Percentiles rank a stretch among this genome's conserved stretches.
Conservation (phyloP, 371 early-diverging fungal species). For the Mycotypha africana region DNA sequence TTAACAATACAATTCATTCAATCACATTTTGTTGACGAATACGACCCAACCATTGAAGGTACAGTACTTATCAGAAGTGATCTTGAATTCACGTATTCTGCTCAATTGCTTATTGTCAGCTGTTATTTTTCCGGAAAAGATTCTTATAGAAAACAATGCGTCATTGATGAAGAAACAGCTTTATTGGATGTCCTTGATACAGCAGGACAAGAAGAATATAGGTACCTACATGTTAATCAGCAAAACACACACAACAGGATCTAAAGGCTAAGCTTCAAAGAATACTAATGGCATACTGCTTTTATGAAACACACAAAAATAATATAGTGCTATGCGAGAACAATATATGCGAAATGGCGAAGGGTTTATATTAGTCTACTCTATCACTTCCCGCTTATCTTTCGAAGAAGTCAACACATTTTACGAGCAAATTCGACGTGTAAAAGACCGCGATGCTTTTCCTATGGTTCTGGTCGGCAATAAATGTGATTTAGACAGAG, state of each 20-base stretch:
- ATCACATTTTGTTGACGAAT: slow-evolving; percentile 87
- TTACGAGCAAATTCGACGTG: slow-evolving; percentile 73
- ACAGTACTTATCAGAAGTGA: no score
- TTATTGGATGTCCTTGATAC: slow-evolving; percentile 91
- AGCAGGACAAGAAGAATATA: slow-evolving; percentile 92
- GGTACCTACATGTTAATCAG: slow-evolving; percentile 22
- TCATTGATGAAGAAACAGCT: slow-evolving; percentile 79
- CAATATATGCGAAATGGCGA: slow-evolving; percentile 87
- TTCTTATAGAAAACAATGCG: slow-evolving; percentile 87
- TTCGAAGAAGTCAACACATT: slow-evolving; percentile 80
- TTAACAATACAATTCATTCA: slow-evolving; percentile 90
- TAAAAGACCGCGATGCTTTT: slow-evolving; percentile 77
- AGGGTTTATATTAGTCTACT: slow-evolving; percentile 80
- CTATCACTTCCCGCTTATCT: slow-evolving; percentile 69
- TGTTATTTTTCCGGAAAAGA: no score
- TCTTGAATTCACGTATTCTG: no score
- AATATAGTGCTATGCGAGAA: slow-evolving; percentile 61
- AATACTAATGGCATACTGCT: not conserved
- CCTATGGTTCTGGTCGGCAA: slow-evolving; percentile 64
- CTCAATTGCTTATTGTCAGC: no score
- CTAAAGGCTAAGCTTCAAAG: not conserved
- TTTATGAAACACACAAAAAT: not conserved
- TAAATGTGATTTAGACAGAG: slow-evolving; percentile 54
- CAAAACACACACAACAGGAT: not conserved
- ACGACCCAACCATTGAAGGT: slow-evolving; percentile 95